Evolutionary conservation across 73 alveolate genomes (phyloP), one percentile per base, ranked within the genome.

Genomic region (Diophrys appendiculata): DNA sequence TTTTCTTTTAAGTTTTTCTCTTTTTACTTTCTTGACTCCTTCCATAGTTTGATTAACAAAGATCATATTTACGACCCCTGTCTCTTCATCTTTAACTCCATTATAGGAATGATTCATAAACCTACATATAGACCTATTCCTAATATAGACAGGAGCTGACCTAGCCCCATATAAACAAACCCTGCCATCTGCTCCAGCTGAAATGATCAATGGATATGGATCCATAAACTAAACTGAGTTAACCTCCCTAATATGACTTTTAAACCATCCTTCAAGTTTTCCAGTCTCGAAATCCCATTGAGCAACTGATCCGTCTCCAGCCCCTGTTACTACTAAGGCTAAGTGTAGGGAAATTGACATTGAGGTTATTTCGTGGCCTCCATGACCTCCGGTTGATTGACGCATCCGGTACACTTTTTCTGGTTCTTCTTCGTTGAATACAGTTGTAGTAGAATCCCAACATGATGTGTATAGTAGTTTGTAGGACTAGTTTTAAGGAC

Each of bases 241-340:
- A 2, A 91, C 92, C 72, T 84, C 95, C 68, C 68, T 80, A 54
- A 83, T 65, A 69, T 92, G 93, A 78, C 84, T 97, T 80, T 75
- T 69, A 64, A 91, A 87, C 52, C 92, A 91, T 55, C 94, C 98
- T 76, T 96, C 98, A 13, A 96, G 70, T 86, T 96, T 96, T 2
- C 92, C 87, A 81, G 91, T 93, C 81, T 96, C 99, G 80, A 96
- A 95, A 82, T 96, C 99, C 99, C 99, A 96, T 76, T 77, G 88
- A 33, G 92, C 92, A 31, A 84, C 72, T 35, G 88, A 81, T 32
- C 98, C 98, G 23, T 91, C 90, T 52, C 91, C 77, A 33, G 97
- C 82, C 2, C 99, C 99, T 24, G 99, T 95, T 0, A 99, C 99
- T 55, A 96, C 75, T 73, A 96, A 78, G 53, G 95, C 92, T 29